Percentiles rank a stretch among this genome's conserved stretches.
Evolutionary conservation across 2,329 filamentous ascomycete species (phyloP).

Genomic region (Phialophora macrospora): DNA sequence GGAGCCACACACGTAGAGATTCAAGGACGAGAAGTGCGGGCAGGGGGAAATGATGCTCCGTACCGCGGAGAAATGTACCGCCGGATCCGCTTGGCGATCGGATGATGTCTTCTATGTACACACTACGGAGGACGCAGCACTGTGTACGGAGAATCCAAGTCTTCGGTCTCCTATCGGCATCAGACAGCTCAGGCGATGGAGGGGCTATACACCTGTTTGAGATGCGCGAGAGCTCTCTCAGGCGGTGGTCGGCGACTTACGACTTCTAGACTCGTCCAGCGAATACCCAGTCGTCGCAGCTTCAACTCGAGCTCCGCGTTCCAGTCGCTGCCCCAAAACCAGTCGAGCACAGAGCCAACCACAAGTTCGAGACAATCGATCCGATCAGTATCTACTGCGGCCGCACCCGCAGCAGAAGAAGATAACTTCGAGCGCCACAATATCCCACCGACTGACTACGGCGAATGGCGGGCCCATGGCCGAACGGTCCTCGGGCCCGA

Average conservation of each 20-base stretch:
- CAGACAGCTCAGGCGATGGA: slow-evolving; percentile 21
- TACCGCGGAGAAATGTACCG: neutral
- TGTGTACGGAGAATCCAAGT: neutral
- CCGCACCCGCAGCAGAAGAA: slow-evolving; percentile 29
- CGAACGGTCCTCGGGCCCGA: slow-evolving; percentile 65
- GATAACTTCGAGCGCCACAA: slow-evolving; percentile 38
- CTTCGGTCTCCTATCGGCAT: neutral
- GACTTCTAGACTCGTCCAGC: slow-evolving; percentile 17
- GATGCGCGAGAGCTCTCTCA: slow-evolving; percentile 34
- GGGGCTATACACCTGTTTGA: slow-evolving; percentile 34
- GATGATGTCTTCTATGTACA: neutral
- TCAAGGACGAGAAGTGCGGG: too few relatives aligned
- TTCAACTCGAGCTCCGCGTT: slow-evolving; percentile 30
- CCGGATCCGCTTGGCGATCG: neutral
- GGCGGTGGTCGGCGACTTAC: slow-evolving; percentile 18
- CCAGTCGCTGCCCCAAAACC: slow-evolving; percentile 21
- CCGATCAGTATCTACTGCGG: slow-evolving; percentile 31
- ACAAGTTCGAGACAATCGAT: slow-evolving; percentile 21
- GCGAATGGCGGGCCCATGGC: slow-evolving; percentile 38
- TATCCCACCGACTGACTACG: slow-evolving; percentile 36
- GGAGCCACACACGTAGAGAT: too few relatives aligned
- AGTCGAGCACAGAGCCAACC: slow-evolving; percentile 14
- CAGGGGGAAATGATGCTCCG: too few relatives aligned
- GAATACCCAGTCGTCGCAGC: slow-evolving; percentile 24
- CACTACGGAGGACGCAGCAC: neutral